Conservation (phyloP, 257 asterid species). For the Avicennia marina region DNA sequence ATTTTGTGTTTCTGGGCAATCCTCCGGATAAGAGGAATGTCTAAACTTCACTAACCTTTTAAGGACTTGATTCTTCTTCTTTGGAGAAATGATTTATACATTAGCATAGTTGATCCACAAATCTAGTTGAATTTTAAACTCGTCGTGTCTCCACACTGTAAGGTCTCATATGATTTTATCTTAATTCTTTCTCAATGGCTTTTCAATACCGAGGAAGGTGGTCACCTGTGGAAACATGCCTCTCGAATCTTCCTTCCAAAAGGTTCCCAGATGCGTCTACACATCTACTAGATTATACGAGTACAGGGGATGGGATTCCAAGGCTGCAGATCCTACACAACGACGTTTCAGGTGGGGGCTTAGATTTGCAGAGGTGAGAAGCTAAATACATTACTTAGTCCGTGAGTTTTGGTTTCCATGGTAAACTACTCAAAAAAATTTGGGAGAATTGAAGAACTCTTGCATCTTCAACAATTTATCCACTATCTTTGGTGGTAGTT, state of each 20-base stretch:
- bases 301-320: constrained; percentile 67
- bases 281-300: constrained; percentile 57
- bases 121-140: neutral
- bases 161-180: neutral
- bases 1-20: neutral
- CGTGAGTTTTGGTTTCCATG: too few relatives aligned
- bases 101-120: neutral
- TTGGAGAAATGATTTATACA: too few relatives aligned
- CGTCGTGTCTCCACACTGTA: too few relatives aligned
- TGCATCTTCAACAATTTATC: too few relatives aligned
- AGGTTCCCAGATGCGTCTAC: constrained; percentile 63
- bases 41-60: neutral
- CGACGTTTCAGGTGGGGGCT: constrained; percentile 66
- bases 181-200: neutral
- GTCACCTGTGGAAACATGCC: constrained; percentile 74
- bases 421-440: too few relatives aligned
- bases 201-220: constrained; percentile 29
- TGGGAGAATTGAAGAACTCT: too few relatives aligned
- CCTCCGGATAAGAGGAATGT: neutral
- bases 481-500: too few relatives aligned
- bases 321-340: constrained; percentile 54
- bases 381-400: neutral
- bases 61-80: too few relatives aligned
- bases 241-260: constrained; percentile 68
- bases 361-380: constrained; percentile 50